Percentiles rank a stretch among this genome's conserved stretches.
phyloP scores from a whole-genome alignment of 1,284 basidiomycete genomes.

The Boletus calvinii region DNA sequence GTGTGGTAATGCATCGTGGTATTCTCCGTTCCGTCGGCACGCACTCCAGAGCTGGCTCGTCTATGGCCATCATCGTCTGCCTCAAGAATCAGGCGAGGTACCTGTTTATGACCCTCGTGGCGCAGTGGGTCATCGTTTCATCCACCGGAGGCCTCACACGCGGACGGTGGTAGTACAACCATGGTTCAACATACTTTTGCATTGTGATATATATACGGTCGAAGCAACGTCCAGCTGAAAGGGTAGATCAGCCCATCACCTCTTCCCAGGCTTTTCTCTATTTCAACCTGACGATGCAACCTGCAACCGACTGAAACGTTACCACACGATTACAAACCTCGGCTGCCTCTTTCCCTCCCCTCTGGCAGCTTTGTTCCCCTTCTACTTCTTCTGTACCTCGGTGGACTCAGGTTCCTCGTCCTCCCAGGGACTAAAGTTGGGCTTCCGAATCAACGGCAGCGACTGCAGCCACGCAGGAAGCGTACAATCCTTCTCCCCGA shows the following conservation, averaged over 20 bases:
- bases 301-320: slow-evolving; percentile 12
- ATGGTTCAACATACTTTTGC: slow-evolving; percentile 29
- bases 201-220: slow-evolving; percentile 35
- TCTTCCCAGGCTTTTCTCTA: slow-evolving; percentile 17
- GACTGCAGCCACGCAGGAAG: slow-evolving; percentile 58
- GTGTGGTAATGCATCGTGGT: no score
- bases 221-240: slow-evolving; percentile 24
- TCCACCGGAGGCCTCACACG: neutral
- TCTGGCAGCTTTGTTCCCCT: neutral
- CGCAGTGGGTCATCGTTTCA: neutral
- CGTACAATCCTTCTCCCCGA: slow-evolving; percentile 29
- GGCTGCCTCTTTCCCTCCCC: neutral
- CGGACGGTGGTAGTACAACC: slow-evolving; percentile 3
- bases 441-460: slow-evolving; percentile 51
- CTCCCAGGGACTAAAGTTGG: slow-evolving; percentile 67
- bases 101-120: no score
- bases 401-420: slow-evolving; percentile 48
- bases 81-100: no score
- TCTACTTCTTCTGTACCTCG: slow-evolving; percentile 26
- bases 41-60: no score
- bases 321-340: slow-evolving; percentile 15
- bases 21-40: no score
- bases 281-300: slow-evolving; percentile 18
- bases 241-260: slow-evolving; percentile 23
- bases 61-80: no score